These are phyloP conservation scores for Paraphoma sp. DNA, from an alignment of 2,329 filamentous ascomycete genomes.

Conservation along the genomic window DNA sequence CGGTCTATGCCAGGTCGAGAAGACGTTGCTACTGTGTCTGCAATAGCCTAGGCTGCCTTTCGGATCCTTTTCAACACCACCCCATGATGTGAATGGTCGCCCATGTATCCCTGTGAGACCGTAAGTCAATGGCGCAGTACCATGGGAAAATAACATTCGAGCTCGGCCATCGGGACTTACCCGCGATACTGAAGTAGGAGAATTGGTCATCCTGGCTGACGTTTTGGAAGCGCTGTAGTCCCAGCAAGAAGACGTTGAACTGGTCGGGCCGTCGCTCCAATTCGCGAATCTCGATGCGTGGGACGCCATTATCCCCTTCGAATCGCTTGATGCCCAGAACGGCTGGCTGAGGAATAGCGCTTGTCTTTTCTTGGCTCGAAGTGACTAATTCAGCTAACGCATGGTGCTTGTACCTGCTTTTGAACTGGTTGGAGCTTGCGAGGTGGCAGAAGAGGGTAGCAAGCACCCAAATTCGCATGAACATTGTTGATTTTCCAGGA, in stretches of 20 bases:
- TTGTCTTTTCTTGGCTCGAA: not conserved
- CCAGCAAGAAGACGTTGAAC: conserved; percentile 79
- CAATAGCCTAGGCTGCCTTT: conserved; percentile 73
- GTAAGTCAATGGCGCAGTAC: not conserved
- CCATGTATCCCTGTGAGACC: conserved; percentile 76
- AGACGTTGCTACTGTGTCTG: conserved; percentile 75
- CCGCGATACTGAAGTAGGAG: conserved; percentile 79
- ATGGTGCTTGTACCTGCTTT: not conserved
- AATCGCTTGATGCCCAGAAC: conserved; percentile 29
- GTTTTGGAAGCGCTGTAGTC: conserved; percentile 73
- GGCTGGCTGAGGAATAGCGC: conserved; percentile 12
- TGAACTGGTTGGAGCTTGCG: not conserved
- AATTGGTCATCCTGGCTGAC: conserved; percentile 67
- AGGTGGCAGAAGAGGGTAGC: not conserved
- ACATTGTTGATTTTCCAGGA: too few relatives aligned
- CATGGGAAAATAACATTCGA: not conserved
- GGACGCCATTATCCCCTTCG: conserved; percentile 32
- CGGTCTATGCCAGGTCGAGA: conserved; percentile 82
- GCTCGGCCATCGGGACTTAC: conserved; percentile 52
- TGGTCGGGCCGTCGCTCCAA: conserved; percentile 67
- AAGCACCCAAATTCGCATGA: too few relatives aligned
- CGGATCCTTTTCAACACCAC: conserved; percentile 53
- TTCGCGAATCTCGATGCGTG: conserved; percentile 71
- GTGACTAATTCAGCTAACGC: not conserved
- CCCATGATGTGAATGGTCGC: conserved; percentile 67